Conservation (phyloP, 306 rosid species). For the Casuarina cunninghamiana region DNA sequence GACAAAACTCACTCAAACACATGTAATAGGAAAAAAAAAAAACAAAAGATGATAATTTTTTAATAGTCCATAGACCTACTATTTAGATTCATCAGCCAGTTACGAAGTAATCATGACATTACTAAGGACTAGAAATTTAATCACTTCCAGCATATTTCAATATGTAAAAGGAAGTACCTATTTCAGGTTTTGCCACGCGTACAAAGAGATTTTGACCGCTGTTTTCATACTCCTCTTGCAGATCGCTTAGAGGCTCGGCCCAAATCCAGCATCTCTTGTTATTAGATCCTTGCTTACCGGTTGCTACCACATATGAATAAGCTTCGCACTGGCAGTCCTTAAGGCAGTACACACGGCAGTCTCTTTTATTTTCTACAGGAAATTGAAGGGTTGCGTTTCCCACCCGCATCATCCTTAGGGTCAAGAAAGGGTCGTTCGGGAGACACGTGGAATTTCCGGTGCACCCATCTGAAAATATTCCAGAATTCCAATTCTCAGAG, state of each 20-base stretch:
- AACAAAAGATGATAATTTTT: neutral
- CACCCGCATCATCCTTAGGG: neutral
- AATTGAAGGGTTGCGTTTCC: too few species aligned
- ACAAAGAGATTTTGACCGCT: neutral
- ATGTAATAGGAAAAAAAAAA: neutral
- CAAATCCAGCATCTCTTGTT: conserved; percentile 28
- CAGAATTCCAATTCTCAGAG: neutral
- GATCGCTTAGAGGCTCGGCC: neutral
- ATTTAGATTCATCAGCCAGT: neutral
- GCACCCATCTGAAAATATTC: conserved; percentile 31
- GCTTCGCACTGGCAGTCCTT: conserved; percentile 22
- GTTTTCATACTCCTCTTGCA: conserved; percentile 16
- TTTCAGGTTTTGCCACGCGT: conserved; percentile 8
- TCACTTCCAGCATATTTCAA: neutral
- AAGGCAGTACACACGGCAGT: conserved; percentile 29
- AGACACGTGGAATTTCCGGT: neutral
- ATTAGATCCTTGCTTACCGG: too few species aligned
- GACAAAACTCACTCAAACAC: neutral
- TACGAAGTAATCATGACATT: neutral
- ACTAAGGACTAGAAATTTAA: neutral
- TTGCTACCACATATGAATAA: conserved; percentile 22
- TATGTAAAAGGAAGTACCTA: conserved; percentile 27
- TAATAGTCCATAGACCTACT: neutral
- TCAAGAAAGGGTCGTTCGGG: conserved; percentile 9
- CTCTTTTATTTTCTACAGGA: conserved; percentile 6